Evolutionary conservation across 768 basidiomycete species (phyloP), one percentile per base, ranked within the genome.

Genomic region (Podaxis sp.): DNA sequence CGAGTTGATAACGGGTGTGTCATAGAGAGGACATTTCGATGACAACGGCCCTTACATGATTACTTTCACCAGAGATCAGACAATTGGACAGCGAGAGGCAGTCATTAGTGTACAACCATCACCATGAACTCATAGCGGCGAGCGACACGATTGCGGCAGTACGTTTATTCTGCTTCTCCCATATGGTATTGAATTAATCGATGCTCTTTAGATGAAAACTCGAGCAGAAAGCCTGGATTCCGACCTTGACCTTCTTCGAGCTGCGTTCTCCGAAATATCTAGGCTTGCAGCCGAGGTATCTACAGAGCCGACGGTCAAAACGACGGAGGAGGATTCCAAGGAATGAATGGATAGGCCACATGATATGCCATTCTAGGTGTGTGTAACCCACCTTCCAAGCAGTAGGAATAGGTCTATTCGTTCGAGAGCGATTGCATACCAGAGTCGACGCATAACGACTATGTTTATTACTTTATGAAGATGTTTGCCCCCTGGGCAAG

Each of bases 61-160:
- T 30, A 9, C 55, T 58, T 28, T 44, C 19, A 51, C 2, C 64
- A 95, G 95, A 96, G 73, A 96, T 97, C 63, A 82, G 92, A 36
- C 85, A 93, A 65, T 76, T 97, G 13, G 93, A 96, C 61, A 86
- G 89, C 69, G 95, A 96, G 69, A 80, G 93, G 24, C 95, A 97
- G 73, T 90, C 91, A 8, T 79, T 97, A 49, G 95, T 97, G 11
- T 97, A 97, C 71, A 95, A 96, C 68, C 95, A 96, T 70, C 95
- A 97, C 69, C 93, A 95, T 63, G 95, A 97, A 67, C 87, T 97
- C 19, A 95, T 97, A 56, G 92, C 93, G 1, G 95, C 95, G 2
- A 93, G 90, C 63, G 92, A 95, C 68, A 96, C 95, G 8, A 96
- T 97, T 66, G 87, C 88, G 64, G 86, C 89, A 4, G 93, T 95